Base-by-base conservation (phyloP, 805 yeast genomes). In the Brettanomyces sp. region DNA sequence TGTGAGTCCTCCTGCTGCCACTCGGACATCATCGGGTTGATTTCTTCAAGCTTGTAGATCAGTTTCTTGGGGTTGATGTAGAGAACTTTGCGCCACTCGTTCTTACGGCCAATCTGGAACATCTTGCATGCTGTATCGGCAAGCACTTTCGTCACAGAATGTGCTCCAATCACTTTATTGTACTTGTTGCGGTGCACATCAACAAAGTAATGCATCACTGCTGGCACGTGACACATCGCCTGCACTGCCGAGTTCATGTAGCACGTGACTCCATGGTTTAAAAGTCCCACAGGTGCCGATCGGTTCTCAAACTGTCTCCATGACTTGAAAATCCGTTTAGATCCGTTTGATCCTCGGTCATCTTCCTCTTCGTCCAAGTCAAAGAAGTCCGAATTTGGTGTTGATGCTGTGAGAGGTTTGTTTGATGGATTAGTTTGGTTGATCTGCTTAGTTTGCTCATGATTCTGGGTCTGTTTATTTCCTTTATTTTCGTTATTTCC, bases 1-100 rank as follows among this genome's bases (percentile, higher is more conserved):
- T 93, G 99, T 0, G 96, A 85, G 65, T 93, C 99, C 64, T 93
- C 98, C 63, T 93, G 99, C 64, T 88, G 90, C 96, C 96, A 90
- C 62, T 82, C 93, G 40, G 89, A 80, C 95, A 90, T 88, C 95
- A 87, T 86, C 61, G 95, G 87, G 64, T 89, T 89, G 56, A 91
- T 87, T 56, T 87, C 95, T 43, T 76, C 85, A 47, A 86, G 68
- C 52, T 88, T 73, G 44, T 72, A 72, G 48, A 86, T 82, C 55
- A 89, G 70, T 56, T 76, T 78, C 54, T 79, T 79, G 8, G 96
- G 98, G 64, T 85, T 85, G 45, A 88, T 70, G 56, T 74, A 79
- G 49, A 72, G 68, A 44, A 67, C 60, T 36, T 59, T 62, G 41
- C 56, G 60, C 18, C 18, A 18, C 47, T 64, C 58, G 42, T 63